Evolutionary conservation across 495 filamentous ascomycete species (phyloP), one percentile per base, ranked within the genome.

Genomic region (Neurospora sp.): DNA sequence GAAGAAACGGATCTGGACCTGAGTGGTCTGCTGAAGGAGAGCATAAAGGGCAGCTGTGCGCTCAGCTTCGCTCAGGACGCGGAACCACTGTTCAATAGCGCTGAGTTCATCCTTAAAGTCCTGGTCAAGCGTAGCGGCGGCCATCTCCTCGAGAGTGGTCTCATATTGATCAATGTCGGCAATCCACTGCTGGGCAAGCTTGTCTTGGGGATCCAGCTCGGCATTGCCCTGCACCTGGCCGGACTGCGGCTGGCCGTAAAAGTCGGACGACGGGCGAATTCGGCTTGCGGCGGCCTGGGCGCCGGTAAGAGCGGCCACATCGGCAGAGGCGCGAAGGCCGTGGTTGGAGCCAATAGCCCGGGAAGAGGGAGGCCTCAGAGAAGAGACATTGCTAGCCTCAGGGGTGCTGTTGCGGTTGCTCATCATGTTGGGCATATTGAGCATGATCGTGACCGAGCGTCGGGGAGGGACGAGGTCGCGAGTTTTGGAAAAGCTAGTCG

Each of bases 51-150:
- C 96, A 46, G 96, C 96, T 8, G 96, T 99, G 70, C 96, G 86
- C 84, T 99, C 96, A 22, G 96, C 94, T 83, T 99, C 96, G 78
- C 95, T 97, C 71, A 99, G 86, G 38, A 99, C 96, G 66, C 94
- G 92, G 82, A 99, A 99, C 96, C 96, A 99, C 84, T 99, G 95
- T 84, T 99, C 96, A 79, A 99, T 99, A 73, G 96, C 96, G 82
- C 92, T 96, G 70, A 99, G 89, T 83, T 99, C 96, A 84, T 98
- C 96, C 85, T 98, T 99, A 85, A 99, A 99, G 76, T 99, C 96
- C 83, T 99, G 96, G 81, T 99, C 96, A 41, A 98, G 85, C 12
- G 96, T 97, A 68, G 96, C 96, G 40, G 95, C 94, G 22, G 96
- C 96, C 96, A 99, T 99, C 81, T 99, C 96, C 81, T 98, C 96